phyloP scores from a whole-genome alignment of 2,329 filamentous ascomycete genomes.

The Cladosporium sp. region DNA sequence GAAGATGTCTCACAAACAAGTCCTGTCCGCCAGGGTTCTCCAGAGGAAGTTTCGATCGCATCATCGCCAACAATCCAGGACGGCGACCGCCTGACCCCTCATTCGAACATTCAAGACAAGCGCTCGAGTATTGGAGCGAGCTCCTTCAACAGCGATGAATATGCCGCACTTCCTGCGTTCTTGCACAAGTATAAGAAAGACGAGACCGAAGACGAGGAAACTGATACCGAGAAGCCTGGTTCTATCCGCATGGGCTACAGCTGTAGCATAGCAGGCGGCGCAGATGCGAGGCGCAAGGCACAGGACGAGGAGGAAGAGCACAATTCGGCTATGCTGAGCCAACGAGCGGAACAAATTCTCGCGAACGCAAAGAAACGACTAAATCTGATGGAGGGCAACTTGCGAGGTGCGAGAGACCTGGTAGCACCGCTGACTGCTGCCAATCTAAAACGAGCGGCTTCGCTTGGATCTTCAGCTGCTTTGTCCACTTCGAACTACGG shows the following conservation, averaged over 20 bases:
- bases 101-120: constrained; percentile 19
- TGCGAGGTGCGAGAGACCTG: constrained; percentile 67
- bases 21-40: constrained; percentile 18
- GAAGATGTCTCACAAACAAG: constrained; percentile 7
- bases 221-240: constrained; percentile 38
- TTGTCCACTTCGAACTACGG: constrained; percentile 9
- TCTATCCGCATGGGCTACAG: constrained; percentile 13
- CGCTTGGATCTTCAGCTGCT: constrained; percentile 24
- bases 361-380: constrained; percentile 88
- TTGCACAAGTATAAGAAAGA: constrained; percentile 32
- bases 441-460: constrained; percentile 41
- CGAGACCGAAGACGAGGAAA: constrained; percentile 32
- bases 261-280: constrained; percentile 8
- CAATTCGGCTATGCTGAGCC: constrained; percentile 74
- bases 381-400: constrained; percentile 90
- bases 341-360: constrained; percentile 83
- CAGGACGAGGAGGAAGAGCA: constrained; percentile 54
- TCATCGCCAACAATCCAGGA: constrained; percentile 36
- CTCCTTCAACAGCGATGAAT: constrained; percentile 47
- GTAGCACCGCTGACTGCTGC: constrained; percentile 39
- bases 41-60: constrained; percentile 16
- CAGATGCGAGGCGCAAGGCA: constrained; percentile 35
- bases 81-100: constrained; percentile 31
- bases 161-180: constrained; percentile 41
- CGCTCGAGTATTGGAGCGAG: constrained; percentile 36